Evolutionary conservation across 495 filamentous ascomycete species (phyloP).

Genomic region (Xylaria curta): DNA sequence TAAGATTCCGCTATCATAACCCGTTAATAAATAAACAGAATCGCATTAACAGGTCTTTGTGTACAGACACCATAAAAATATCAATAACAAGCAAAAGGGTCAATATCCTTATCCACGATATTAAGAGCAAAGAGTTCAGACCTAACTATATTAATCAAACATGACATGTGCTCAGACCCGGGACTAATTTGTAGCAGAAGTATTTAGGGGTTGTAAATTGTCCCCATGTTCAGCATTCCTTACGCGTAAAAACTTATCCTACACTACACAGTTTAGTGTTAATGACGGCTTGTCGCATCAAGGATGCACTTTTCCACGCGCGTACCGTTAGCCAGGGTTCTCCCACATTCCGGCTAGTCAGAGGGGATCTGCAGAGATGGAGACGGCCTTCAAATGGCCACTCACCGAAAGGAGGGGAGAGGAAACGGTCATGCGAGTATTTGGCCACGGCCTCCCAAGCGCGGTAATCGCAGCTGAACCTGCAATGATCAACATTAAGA

Average conservation of each 20-base stretch:
- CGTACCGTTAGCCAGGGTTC: slow-evolving; percentile 5
- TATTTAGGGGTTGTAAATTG: not conserved
- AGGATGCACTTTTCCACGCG: slow-evolving; percentile 13
- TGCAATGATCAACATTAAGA: slow-evolving; percentile 12
- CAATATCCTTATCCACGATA: not conserved
- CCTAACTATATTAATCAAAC: not conserved
- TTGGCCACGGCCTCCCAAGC: not conserved
- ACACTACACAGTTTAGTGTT: slow-evolving; percentile 2
- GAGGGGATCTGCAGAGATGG: slow-evolving; percentile 22
- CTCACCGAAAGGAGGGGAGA: slow-evolving; percentile 19
- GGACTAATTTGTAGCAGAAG: not conserved
- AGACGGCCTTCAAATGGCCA: slow-evolving; percentile 6
- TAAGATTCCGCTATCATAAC: not conserved
- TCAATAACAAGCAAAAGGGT: not conserved
- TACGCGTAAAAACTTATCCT: not conserved
- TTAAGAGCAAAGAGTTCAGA: not conserved
- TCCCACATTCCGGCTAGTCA: slow-evolving; percentile 25
- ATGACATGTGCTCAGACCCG: slow-evolving; percentile 1
- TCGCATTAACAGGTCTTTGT: not conserved
- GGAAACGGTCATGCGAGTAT: not conserved
- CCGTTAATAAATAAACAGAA: not conserved
- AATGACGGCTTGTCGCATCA: slow-evolving; percentile 4
- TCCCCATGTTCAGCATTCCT: not conserved
- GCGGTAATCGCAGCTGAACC: not conserved
- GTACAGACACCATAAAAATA: not conserved